Conservation (phyloP, 805 yeast species). For the Priceomyces carsonii region DNA sequence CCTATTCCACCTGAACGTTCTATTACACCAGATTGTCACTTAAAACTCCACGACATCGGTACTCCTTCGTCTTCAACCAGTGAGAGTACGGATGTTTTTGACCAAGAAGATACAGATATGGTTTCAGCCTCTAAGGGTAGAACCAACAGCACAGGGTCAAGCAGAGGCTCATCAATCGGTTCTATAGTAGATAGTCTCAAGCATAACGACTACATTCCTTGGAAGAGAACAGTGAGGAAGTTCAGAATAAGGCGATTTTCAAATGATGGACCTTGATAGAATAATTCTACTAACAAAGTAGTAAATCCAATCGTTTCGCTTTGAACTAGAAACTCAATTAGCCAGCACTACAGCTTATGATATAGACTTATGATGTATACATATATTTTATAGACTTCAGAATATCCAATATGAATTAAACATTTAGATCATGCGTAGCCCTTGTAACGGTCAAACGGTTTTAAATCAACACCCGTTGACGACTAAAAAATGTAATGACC, state of each 20-base stretch:
- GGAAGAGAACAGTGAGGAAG: slow-evolving; percentile 29
- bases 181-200: slow-evolving; percentile 29
- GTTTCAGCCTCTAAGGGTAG: slow-evolving; percentile 4
- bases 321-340: too few relatives aligned
- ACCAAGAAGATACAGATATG: slow-evolving; percentile 4
- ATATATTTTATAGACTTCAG: slow-evolving; percentile 3
- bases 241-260: slow-evolving; percentile 32
- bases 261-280: slow-evolving; percentile 15
- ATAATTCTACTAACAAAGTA: not conserved
- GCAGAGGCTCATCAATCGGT: slow-evolving; percentile 34
- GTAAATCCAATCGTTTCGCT: too few relatives aligned
- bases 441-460: too few relatives aligned
- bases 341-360: slow-evolving; percentile 1
- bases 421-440: too few relatives aligned
- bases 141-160: slow-evolving; percentile 11
- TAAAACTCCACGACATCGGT: not conserved
- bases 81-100: slow-evolving; percentile 1
- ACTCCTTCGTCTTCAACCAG: slow-evolving; percentile 1
- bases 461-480: too few relatives aligned
- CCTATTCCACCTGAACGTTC: slow-evolving; percentile 5
- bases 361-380: not conserved
- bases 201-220: slow-evolving; percentile 24
- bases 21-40: not conserved
- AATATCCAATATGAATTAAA: too few relatives aligned
- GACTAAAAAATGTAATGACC: too few relatives aligned